These are phyloP conservation scores for Aegilops bicornis DNA, from an alignment of 176 grass and related monocot genomes.

Conservation along the genomic window DNA sequence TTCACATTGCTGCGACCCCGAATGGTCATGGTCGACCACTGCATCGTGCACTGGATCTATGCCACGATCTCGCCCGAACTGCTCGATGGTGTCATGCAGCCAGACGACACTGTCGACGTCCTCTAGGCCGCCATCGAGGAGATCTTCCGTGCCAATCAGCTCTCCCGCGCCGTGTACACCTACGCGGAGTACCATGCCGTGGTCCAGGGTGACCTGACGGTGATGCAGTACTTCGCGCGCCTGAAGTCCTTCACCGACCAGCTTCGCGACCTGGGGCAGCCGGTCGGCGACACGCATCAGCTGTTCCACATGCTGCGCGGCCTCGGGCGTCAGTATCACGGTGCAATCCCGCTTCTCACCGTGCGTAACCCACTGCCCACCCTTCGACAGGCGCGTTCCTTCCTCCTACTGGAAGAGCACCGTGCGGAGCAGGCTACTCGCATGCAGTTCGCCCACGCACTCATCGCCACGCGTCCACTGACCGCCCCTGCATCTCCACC, in stretches of 20 bases:
- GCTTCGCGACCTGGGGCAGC: not conserved
- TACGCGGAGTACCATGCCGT: too few relatives aligned
- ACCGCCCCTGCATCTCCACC: not conserved
- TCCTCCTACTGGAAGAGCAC: not conserved
- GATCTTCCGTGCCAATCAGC: too few relatives aligned
- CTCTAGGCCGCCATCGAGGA: too few relatives aligned
- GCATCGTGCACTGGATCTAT: too few relatives aligned
- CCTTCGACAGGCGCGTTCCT: not conserved
- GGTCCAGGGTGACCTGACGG: too few relatives aligned
- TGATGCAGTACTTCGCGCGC: not conserved
- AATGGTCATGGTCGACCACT: too few relatives aligned
- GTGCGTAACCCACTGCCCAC: not conserved
- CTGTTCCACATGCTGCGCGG: not conserved
- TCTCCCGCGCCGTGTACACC: too few relatives aligned
- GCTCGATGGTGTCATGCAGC: too few relatives aligned
- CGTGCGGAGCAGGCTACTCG: not conserved
- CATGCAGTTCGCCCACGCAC: not conserved
- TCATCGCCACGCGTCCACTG: rapidly evolving
- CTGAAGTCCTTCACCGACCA: not conserved
- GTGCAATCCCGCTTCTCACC: not conserved
- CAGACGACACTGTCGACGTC: too few relatives aligned
- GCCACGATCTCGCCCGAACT: too few relatives aligned
- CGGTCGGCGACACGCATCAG: not conserved
- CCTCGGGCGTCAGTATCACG: not conserved
- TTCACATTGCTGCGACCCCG: too few relatives aligned